Evolutionary conservation across 306 rosid genomes (phyloP).

Genomic region (Gastrolobium bilobum): DNA sequence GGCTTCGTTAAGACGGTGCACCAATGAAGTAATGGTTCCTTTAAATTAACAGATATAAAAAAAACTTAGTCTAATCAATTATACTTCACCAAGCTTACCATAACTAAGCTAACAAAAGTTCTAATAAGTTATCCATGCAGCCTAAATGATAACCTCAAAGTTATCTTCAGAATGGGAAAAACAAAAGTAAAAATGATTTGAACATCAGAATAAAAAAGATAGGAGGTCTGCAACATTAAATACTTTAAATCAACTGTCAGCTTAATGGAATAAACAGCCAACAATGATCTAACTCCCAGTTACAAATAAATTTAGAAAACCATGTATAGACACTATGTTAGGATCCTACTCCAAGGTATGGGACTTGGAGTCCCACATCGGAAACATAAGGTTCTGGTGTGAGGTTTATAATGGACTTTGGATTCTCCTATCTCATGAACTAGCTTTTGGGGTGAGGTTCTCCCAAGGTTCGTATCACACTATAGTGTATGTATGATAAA

Average conservation of each 20-base stretch:
- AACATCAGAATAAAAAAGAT: slow-evolving; percentile 31
- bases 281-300: slow-evolving; percentile 8
- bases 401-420: no score
- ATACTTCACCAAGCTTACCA: slow-evolving; percentile 24
- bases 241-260: slow-evolving; percentile 22
- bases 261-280: slow-evolving; percentile 28
- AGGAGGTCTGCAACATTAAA: slow-evolving; percentile 14
- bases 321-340: not conserved
- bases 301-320: slow-evolving; percentile 7
- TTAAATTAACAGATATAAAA: slow-evolving; percentile 12
- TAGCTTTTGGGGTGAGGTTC: no score
- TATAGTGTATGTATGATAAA: not conserved
- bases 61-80: slow-evolving; percentile 3
- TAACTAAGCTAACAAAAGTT: slow-evolving; percentile 2
- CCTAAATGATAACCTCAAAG: slow-evolving; percentile 16
- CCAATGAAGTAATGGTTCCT: slow-evolving; percentile 13
- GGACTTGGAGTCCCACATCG: no score
- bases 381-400: no score
- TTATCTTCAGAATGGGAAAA: not conserved
- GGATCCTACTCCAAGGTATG: no score
- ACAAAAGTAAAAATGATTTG: not conserved
- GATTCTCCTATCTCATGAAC: no score
- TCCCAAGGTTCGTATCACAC: not conserved
- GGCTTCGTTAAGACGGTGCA: slow-evolving; percentile 5
- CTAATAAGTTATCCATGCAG: not conserved